phyloP scores from a whole-genome alignment of 2,329 filamentous ascomycete genomes.

The Zopfia rhizophila region DNA sequence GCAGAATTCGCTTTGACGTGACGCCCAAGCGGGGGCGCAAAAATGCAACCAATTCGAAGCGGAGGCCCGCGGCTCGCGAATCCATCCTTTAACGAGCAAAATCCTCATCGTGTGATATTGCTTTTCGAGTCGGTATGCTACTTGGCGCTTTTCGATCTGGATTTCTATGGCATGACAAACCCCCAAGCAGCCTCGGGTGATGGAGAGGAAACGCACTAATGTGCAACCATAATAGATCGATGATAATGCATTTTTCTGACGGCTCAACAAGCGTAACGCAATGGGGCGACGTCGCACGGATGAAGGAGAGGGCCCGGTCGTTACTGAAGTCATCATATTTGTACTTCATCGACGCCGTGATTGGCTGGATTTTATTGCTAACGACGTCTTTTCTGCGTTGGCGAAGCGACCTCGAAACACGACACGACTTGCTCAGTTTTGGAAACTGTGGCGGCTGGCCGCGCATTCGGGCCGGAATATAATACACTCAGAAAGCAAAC shows the following conservation, averaged over 20 bases:
- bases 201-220: constrained; percentile 35
- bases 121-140: constrained; percentile 40
- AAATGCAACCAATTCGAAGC: constrained; percentile 22
- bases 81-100: constrained; percentile 15
- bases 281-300: constrained; percentile 35
- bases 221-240: constrained; percentile 40
- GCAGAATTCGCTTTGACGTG: constrained; percentile 24
- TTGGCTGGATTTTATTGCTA: constrained; percentile 21
- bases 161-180: constrained; percentile 22
- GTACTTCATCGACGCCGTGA: constrained; percentile 36
- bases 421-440: constrained; percentile 5
- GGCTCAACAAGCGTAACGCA: constrained; percentile 29
- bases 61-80: constrained; percentile 27
- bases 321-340: constrained; percentile 31
- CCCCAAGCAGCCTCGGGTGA: constrained; percentile 28
- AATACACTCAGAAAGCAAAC: constrained; percentile 15
- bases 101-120: constrained; percentile 32
- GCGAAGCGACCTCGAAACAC: constrained; percentile 12
- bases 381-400: constrained; percentile 4
- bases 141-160: constrained; percentile 28
- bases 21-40: constrained; percentile 23
- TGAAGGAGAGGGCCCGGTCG: constrained; percentile 2
- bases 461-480: constrained; percentile 9
- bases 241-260: constrained; percentile 24
- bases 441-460: no score